Conservation (phyloP, 345 rosid genomes). For the Lumnitzera littorea region DNA sequence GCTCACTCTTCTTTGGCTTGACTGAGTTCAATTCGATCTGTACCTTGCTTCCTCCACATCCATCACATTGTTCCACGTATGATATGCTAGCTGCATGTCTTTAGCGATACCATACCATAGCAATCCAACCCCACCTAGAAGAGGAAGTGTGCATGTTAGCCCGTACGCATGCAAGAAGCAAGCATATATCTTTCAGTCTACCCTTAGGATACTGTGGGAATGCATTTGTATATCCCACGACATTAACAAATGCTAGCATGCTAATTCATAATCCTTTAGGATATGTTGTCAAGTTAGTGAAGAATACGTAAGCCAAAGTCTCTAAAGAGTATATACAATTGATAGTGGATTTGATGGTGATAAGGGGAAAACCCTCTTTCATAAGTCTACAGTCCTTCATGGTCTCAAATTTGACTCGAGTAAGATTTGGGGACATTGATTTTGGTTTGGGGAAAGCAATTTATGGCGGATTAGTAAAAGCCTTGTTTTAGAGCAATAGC, state of each 20-base stretch:
- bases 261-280: constrained; percentile 9
- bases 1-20: constrained; percentile 9
- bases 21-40: background rate
- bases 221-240: constrained; percentile 9
- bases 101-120: constrained; percentile 14
- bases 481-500: background rate
- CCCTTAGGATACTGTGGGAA: constrained; percentile 16
- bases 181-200: background rate
- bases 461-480: background rate
- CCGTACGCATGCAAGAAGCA: constrained; percentile 1
- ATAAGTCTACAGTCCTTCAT: background rate
- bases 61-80: constrained; percentile 1
- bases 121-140: background rate
- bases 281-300: constrained; percentile 10
- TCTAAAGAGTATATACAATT: constrained; percentile 12
- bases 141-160: constrained; percentile 8
- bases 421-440: constrained; percentile 8
- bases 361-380: background rate
- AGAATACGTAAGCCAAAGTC: constrained; percentile 5
- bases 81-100: constrained; percentile 15
- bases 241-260: constrained; percentile 6
- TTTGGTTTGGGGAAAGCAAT: constrained; percentile 18
- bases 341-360: constrained; percentile 5
- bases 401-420: constrained; percentile 5
- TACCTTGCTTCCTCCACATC: background rate